These are phyloP conservation scores for Arthrobotrys sphaeroides DNA, from an alignment of 2,329 filamentous ascomycete species.

Conservation along the genomic window DNA sequence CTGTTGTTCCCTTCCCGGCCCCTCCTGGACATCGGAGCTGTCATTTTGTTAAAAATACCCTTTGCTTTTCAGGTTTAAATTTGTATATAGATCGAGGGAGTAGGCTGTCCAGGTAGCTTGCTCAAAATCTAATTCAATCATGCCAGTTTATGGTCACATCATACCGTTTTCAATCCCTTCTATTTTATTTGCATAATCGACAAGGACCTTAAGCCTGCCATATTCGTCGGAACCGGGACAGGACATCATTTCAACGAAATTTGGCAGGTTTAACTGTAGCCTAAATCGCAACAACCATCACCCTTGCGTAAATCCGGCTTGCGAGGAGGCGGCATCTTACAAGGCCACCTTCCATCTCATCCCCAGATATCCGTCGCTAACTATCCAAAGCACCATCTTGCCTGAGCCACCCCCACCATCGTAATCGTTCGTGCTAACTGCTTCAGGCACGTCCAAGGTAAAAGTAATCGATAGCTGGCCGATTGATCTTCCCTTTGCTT, in stretches of 20 bases:
- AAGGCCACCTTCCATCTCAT: conserved; percentile 70
- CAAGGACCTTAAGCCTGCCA: neutral
- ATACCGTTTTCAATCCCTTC: neutral
- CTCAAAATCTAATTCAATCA: conserved; percentile 17
- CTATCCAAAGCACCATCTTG: conserved; percentile 76
- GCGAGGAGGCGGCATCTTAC: conserved; percentile 3
- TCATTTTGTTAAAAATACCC: conserved; percentile 54
- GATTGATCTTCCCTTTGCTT: conserved; percentile 56
- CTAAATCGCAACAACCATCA: conserved; percentile 13
- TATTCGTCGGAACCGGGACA: no score
- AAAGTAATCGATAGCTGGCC: conserved; percentile 66
- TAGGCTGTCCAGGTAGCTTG: conserved; percentile 22
- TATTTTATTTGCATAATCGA: neutral
- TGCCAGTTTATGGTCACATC: conserved; percentile 18
- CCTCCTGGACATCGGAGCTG: conserved; percentile 22
- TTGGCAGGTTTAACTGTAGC: neutral
- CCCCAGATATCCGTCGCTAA: conserved; percentile 88
- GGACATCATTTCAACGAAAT: neutral
- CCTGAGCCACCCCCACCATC: conserved; percentile 63
- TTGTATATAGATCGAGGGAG: conserved; percentile 40
- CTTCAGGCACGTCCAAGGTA: conserved; percentile 62
- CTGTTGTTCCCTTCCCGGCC: conserved; percentile 1
- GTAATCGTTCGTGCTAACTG: conserved; percentile 59
- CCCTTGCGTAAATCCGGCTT: conserved; percentile 10
- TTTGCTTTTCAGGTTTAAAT: neutral